These are phyloP conservation scores for Inonotus hispidus DNA, from an alignment of 1,284 basidiomycete genomes.

Conservation along the genomic window DNA sequence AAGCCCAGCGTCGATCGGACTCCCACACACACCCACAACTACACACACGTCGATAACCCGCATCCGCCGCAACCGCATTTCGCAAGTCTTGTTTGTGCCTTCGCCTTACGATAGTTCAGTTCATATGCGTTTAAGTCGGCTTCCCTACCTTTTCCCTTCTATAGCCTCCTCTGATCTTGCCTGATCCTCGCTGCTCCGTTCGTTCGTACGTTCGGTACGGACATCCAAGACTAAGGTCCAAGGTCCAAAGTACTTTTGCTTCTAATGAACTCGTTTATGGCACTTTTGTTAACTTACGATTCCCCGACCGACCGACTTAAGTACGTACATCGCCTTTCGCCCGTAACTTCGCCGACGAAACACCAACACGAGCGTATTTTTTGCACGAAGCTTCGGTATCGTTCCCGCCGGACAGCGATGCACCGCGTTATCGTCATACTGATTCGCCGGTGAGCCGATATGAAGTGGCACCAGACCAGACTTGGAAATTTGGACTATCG, in stretches of 20 bases:
- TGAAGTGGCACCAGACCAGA: no score
- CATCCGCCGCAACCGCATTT: no score
- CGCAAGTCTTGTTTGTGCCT: no score
- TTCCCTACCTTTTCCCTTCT: neutral
- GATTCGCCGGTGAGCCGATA: neutral
- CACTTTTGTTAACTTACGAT: neutral
- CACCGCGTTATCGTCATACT: neutral
- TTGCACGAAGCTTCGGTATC: no score
- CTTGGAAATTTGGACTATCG: neutral
- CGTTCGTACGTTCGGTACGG: neutral
- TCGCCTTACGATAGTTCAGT: no score
- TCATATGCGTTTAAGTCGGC: no score
- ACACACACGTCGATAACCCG: no score
- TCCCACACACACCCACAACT: neutral
- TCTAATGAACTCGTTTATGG: neutral
- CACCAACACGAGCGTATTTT: no score
- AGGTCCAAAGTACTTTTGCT: neutral
- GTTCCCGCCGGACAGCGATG: neutral
- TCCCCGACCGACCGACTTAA: neutral
- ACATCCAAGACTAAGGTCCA: neutral
- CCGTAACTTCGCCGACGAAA: neutral
- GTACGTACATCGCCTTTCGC: neutral
- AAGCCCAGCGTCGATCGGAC: constrained; percentile 3
- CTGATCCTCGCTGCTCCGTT: neutral
- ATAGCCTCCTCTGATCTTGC: neutral